Conservation (phyloP, 1,284 basidiomycete genomes). For the Rhodotorula sp. region DNA sequence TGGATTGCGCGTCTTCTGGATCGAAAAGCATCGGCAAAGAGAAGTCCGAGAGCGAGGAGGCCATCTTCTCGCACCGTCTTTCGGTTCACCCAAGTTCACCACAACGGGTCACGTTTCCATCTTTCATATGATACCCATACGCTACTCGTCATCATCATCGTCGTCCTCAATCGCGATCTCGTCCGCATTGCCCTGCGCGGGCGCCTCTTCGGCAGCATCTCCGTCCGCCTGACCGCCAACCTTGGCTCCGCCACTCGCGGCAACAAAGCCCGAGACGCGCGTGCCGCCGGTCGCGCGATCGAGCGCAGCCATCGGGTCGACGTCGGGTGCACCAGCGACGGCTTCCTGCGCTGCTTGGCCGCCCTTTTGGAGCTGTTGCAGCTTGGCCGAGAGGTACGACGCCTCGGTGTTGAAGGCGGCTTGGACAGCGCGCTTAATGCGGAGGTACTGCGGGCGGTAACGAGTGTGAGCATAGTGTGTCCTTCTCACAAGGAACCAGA, state of each 20-base stretch:
- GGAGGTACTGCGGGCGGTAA: conserved; percentile 52
- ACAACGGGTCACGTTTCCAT: too few species aligned
- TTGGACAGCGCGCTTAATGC: conserved; percentile 96
- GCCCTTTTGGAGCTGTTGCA: conserved; percentile 20
- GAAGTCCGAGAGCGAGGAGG: too few species aligned
- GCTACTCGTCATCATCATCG: conserved; percentile 25
- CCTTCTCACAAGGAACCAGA: too few species aligned
- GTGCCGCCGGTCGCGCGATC: conserved; percentile 23
- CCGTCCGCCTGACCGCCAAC: conserved; percentile 12
- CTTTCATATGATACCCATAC: too few species aligned
- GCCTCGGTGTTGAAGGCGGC: conserved; percentile 97
- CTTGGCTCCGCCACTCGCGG: conserved; percentile 18
- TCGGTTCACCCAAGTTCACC: too few species aligned
- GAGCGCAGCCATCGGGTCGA: conserved; percentile 40
- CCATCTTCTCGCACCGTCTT: too few species aligned
- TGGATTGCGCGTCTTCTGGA: too few species aligned
- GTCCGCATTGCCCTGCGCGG: conserved; percentile 28
- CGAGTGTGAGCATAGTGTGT: neutral
- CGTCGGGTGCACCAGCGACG: conserved; percentile 15
- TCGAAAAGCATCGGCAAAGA: too few species aligned
- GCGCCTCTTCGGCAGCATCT: neutral
- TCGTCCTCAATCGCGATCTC: conserved; percentile 31
- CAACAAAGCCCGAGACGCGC: conserved; percentile 25
- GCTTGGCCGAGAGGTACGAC: conserved; percentile 50
- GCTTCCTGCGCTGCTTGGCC: conserved; percentile 26